phyloP scores from a whole-genome alignment of 192 early-diverging fungal species.

The Entomortierella beljakovae region DNA sequence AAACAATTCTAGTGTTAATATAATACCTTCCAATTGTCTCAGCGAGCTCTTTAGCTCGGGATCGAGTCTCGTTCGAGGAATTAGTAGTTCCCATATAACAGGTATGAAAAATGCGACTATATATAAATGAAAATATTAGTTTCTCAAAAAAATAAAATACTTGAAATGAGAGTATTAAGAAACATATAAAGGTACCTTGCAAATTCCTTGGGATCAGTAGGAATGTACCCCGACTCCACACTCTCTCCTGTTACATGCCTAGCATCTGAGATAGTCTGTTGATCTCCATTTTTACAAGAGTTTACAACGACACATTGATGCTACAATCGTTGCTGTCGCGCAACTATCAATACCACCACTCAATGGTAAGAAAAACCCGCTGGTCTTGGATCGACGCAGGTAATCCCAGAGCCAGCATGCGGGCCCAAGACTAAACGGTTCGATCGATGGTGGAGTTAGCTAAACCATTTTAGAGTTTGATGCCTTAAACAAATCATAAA shows the following conservation, averaged over 20 bases:
- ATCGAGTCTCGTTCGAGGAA: conserved; percentile 87
- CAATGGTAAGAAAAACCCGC: conserved; percentile 94
- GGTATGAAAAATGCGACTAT: conserved; percentile 87
- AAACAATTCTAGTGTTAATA: neutral
- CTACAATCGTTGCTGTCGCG: conserved; percentile 86
- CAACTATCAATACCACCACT: conserved; percentile 99
- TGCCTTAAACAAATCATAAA: no score
- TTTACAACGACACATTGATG: conserved; percentile 92
- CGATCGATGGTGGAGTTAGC: no score
- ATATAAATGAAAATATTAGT: neutral
- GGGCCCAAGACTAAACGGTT: conserved; percentile 77
- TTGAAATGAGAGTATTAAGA: neutral
- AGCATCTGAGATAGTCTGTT: conserved; percentile 80
- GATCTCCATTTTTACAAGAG: conserved; percentile 66
- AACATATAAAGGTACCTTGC: conserved; percentile 58
- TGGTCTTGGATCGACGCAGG: conserved; percentile 87
- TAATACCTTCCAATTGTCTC: conserved; percentile 75
- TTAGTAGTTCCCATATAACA: conserved; percentile 97
- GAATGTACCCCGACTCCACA: conserved; percentile 72
- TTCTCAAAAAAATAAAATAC: conserved; percentile 4
- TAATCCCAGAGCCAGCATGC: conserved; percentile 99
- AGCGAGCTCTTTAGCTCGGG: conserved; percentile 85
- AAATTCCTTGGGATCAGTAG: conserved; percentile 83
- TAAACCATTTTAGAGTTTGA: no score
- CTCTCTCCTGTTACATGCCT: conserved; percentile 70